These are phyloP conservation scores for Lachancea cidri DNA, from an alignment of 805 yeast species.

Conservation along the genomic window DNA sequence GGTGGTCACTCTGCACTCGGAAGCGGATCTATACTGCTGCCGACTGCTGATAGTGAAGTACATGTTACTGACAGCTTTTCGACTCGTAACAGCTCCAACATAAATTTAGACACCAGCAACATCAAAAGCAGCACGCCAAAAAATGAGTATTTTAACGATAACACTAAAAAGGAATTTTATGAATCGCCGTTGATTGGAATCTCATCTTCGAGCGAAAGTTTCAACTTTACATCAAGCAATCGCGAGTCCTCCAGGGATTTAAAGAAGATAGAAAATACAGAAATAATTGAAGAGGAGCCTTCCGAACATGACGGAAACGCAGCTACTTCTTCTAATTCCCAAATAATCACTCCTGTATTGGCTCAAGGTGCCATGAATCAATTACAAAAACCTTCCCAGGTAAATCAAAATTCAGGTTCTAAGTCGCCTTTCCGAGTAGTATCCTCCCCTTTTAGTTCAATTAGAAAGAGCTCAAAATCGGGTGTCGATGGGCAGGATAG, in stretches of 20 bases:
- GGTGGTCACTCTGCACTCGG: conserved; percentile 6
- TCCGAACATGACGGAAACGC: neutral
- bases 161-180: conserved; percentile 12
- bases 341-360: neutral
- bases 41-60: conserved; percentile 3
- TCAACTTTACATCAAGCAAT: conserved; percentile 2
- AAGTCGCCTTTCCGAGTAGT: conserved; percentile 10
- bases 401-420: conserved; percentile 5
- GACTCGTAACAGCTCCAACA: conserved; percentile 5
- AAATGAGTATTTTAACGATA: conserved; percentile 2
- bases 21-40: conserved; percentile 6
- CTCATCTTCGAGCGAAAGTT: conserved; percentile 11
- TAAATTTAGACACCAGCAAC: conserved; percentile 3
- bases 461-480: conserved; percentile 4
- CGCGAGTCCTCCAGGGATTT: neutral
- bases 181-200: conserved; percentile 11
- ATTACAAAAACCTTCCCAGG: neutral
- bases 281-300: neutral
- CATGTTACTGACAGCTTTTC: conserved; percentile 5
- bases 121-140: conserved; percentile 8
- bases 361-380: conserved; percentile 2
- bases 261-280: neutral
- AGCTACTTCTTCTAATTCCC: neutral
- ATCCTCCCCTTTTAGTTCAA: conserved; percentile 7
- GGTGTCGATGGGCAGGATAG: conserved; percentile 4